These are phyloP conservation scores for Kurtzmaniella quercitrusa DNA, from an alignment of 1,139 yeast species.

Conservation along the genomic window DNA sequence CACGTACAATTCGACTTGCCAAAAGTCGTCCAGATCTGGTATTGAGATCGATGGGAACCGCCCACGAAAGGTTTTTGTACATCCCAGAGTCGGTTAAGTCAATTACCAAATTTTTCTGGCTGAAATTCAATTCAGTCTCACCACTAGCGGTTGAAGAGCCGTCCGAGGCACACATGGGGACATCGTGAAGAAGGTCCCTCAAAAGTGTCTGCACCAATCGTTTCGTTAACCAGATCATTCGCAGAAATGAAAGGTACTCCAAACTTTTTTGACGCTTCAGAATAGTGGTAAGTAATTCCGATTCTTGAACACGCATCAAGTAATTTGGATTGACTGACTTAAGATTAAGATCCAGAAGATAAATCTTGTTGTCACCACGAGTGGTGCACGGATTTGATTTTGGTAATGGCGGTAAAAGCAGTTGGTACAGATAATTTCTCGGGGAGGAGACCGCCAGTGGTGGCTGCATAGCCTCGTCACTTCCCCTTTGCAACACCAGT, in stretches of 20 bases:
- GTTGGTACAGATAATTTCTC: background rate
- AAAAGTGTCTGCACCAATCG: constrained; percentile 30
- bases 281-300: constrained; percentile 32
- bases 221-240: constrained; percentile 53
- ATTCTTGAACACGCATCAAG: constrained; percentile 31
- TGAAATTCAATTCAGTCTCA: constrained; percentile 10
- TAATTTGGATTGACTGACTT: constrained; percentile 35
- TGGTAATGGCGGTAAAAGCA: background rate
- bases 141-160: constrained; percentile 6
- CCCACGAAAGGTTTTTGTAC: constrained; percentile 57
- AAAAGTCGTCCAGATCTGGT: constrained; percentile 27
- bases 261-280: constrained; percentile 24
- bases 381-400: constrained; percentile 16
- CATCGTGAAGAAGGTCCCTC: constrained; percentile 7
- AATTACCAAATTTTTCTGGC: constrained; percentile 26
- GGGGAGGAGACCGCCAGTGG: constrained; percentile 4
- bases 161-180: background rate
- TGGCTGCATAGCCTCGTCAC: background rate
- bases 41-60: constrained; percentile 32
- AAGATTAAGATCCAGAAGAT: constrained; percentile 39
- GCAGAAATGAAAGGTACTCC: constrained; percentile 34
- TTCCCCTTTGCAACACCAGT: constrained; percentile 3
- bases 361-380: constrained; percentile 38
- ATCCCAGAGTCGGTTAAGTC: constrained; percentile 57
- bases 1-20: constrained; percentile 29